Conservation (phyloP, 306 rosid species). For the Delonix regia region DNA sequence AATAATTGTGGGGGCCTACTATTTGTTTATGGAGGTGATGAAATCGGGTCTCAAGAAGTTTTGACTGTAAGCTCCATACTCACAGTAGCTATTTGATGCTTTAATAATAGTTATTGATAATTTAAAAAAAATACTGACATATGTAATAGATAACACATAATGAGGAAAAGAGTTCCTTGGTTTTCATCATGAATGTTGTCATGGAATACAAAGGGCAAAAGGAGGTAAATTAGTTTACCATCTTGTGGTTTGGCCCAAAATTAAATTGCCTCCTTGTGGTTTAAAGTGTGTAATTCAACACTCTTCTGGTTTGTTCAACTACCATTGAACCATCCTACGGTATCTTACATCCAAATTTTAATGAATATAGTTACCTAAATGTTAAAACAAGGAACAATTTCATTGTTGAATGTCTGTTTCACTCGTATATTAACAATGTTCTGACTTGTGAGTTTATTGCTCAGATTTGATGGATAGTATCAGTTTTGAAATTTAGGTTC, state of each 20-base stretch:
- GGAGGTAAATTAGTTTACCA: background rate
- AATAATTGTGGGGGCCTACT: constrained; percentile 56
- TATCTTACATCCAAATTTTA: background rate
- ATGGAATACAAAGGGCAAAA: background rate
- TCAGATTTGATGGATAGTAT: background rate
- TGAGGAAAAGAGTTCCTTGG: background rate
- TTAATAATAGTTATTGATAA: constrained; percentile 31
- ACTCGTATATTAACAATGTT: background rate
- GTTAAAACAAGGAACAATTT: background rate
- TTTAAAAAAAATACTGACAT: constrained; percentile 19
- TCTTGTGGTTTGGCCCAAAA: background rate
- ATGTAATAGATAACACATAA: constrained; percentile 16
- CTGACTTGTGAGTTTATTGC: background rate
- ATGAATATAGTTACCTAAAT: background rate
- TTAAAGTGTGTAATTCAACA: background rate
- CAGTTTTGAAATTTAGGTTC: background rate
- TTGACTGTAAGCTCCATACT: constrained; percentile 58
- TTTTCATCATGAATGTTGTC: background rate
- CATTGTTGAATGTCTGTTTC: background rate
- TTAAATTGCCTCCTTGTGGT: background rate
- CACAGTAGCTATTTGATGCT: constrained; percentile 28
- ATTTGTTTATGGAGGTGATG: constrained; percentile 86
- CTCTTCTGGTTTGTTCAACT: background rate
- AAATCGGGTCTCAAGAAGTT: constrained; percentile 88
- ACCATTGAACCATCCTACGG: too few relatives aligned